Conservation (phyloP, 228 moss, liverwort and hornwort species). For the Sphagnum magellanicum region DNA sequence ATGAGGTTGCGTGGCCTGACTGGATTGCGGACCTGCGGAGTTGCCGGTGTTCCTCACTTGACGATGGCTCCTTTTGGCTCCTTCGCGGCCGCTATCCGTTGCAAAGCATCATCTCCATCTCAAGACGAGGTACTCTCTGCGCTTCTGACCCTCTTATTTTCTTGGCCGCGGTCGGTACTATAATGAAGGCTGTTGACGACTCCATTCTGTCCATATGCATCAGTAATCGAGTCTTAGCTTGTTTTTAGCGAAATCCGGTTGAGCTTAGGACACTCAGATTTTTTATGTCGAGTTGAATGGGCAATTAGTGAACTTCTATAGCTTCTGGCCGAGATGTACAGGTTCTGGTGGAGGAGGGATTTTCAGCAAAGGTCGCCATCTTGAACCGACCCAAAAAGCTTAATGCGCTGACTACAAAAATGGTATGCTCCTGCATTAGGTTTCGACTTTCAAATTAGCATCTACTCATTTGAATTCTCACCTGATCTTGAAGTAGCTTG, state of each 20-base stretch:
- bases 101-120: conserved; percentile 23
- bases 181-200: not conserved
- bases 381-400: conserved; percentile 85
- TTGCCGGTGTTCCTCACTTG: not conserved
- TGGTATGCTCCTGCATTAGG: conserved; percentile 24
- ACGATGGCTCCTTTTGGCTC: conserved; percentile 13
- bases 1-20: too few species aligned
- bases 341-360: conserved; percentile 76
- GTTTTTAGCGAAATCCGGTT: not conserved
- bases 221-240: not conserved
- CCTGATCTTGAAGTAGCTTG: too few species aligned
- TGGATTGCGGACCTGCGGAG: too few species aligned
- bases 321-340: conserved; percentile 15
- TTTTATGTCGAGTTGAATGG: not conserved
- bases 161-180: not conserved
- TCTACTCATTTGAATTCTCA: not conserved
- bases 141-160: not conserved
- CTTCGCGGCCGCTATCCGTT: conserved; percentile 34
- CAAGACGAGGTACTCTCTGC: conserved; percentile 24
- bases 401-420: conserved; percentile 53
- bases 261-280: not conserved
- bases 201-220: not conserved
- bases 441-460: not conserved
- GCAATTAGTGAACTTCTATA: not conserved
- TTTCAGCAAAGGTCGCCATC: conserved; percentile 71